These are phyloP conservation scores for Penicillium paxilli DNA, from an alignment of 495 filamentous ascomycete genomes.

Conservation along the genomic window DNA sequence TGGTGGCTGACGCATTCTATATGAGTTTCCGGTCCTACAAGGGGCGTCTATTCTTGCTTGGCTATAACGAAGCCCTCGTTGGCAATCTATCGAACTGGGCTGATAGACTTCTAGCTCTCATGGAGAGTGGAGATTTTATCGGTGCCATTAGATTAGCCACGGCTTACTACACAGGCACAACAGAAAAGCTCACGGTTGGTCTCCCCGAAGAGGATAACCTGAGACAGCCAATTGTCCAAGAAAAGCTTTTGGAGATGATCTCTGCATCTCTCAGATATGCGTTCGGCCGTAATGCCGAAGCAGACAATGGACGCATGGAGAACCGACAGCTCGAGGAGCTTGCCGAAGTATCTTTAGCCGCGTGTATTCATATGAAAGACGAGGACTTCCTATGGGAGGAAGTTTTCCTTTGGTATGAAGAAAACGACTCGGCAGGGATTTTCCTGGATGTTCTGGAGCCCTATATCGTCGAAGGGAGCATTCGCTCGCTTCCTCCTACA, in stretches of 20 bases:
- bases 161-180: slow-evolving; percentile 83
- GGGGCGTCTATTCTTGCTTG: slow-evolving; percentile 86
- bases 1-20: slow-evolving; percentile 95
- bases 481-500: slow-evolving; percentile 74
- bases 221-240: slow-evolving; percentile 79
- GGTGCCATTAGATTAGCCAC: slow-evolving; percentile 88
- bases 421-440: slow-evolving; percentile 65
- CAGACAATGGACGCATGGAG: slow-evolving; percentile 49
- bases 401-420: slow-evolving; percentile 86
- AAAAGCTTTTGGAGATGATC: slow-evolving; percentile 92
- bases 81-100: slow-evolving; percentile 96
- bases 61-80: slow-evolving; percentile 85
- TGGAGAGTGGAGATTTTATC: slow-evolving; percentile 94
- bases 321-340: slow-evolving; percentile 68
- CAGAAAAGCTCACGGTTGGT: slow-evolving; percentile 89
- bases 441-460: slow-evolving; percentile 87
- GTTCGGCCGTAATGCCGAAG: slow-evolving; percentile 63
- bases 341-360: slow-evolving; percentile 78
- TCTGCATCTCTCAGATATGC: slow-evolving; percentile 89
- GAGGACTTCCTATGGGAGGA: slow-evolving; percentile 87
- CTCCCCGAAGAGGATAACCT: slow-evolving; percentile 79
- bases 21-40: slow-evolving; percentile 98
- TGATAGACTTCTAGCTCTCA: slow-evolving; percentile 90
- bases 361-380: slow-evolving; percentile 73
- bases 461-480: slow-evolving; percentile 75